Conservation (phyloP, 305 asterid species). For the Galium porrigens region DNA sequence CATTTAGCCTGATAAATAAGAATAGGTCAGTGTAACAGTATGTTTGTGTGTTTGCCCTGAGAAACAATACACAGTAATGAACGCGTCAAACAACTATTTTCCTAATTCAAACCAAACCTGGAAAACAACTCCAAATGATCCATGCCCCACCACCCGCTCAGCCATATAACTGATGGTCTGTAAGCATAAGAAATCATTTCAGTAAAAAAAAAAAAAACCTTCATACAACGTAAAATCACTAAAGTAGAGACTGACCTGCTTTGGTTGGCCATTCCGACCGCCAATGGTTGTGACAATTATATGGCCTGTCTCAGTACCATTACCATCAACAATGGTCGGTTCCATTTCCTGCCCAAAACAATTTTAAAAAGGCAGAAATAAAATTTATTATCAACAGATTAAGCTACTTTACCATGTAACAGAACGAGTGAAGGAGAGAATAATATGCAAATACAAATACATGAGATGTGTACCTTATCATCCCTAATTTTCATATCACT, state of each 20-base stretch:
- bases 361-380: background rate
- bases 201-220: background rate
- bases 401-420: background rate
- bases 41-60: background rate
- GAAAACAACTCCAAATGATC: conserved; percentile 86
- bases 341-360: conserved; percentile 31
- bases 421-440: conserved; percentile 1
- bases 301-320: conserved; percentile 46
- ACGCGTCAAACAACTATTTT: conserved; percentile 10
- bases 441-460: background rate
- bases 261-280: conserved; percentile 40
- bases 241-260: conserved; percentile 26
- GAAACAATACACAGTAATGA: background rate
- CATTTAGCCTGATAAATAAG: conserved; percentile 67
- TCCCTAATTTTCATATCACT: conserved; percentile 44
- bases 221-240: background rate
- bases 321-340: conserved; percentile 38
- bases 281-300: conserved; percentile 45
- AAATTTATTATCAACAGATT: background rate
- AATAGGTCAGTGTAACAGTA: conserved; percentile 8
- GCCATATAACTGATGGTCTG: conserved; percentile 78
- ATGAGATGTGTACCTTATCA: conserved; percentile 27
- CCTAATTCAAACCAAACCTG: conserved; percentile 49
- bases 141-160: conserved; percentile 83
- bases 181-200: conserved; percentile 7